Base-by-base conservation (phyloP, 345 rosid species). In the Eucalyptus decipiens region DNA sequence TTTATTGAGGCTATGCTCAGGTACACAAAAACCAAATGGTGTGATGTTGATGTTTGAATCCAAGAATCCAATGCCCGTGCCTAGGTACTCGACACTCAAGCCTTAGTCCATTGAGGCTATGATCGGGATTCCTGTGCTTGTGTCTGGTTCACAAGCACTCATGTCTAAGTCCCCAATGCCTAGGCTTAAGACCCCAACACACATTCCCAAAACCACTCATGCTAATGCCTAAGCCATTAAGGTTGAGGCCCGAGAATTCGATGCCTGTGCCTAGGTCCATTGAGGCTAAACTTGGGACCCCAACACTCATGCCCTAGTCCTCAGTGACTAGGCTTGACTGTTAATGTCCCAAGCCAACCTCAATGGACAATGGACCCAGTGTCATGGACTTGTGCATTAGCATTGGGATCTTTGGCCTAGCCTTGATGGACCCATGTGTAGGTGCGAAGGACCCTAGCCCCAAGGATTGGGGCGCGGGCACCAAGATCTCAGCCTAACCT, bases 81-180 rank as follows among this genome's bases (percentile, higher is more conserved):
- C 30, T 24, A 10, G 30, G 13, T 56, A 23, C 30, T 56, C 13
- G 13, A 10, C 13, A 23, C 62, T 56, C 12, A 56, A 56, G 62
- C 62, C 62, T 56, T 56, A 24, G 3, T 56, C 62, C 6, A 10
- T 24, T 56, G 30, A 56, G 30, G 28, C 62, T 52, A 52, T 19
- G 9, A 52, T 52, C 0, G 0, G 5, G 24, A 52, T 52, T 52
- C 24, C 0, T 52, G 5, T 52, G 58, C 58, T 0, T 52, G 0
- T 52, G 56, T 10, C 4, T 52, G 1, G 58, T 24, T 19, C 24
- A 52, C 2, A 3, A 1, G 30, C 9, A 24, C 62, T 56, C 13
- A 4, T 56, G 62, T 56, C 62, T 56, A 56, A 10, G 30, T 56
- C 2, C 6, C 30, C 5, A 23, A 10, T 56, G 30, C 62, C 3